Evolutionary conservation across 2,329 filamentous ascomycete genomes (phyloP), one percentile per base, ranked within the genome.

Genomic region (Triangularia verruculosa): DNA sequence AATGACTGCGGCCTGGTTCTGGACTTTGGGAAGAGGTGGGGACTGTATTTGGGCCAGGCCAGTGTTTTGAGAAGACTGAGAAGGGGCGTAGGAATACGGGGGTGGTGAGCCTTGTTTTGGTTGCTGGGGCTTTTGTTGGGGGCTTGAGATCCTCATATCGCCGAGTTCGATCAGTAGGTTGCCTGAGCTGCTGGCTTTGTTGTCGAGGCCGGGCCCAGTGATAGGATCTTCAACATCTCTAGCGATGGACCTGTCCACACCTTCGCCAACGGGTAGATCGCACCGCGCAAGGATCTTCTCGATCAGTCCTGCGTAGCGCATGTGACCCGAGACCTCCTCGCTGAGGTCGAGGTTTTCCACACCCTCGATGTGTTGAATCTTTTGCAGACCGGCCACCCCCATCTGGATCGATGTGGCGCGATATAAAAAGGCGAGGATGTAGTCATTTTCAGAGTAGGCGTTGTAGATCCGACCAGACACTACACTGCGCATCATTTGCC

Each of bases 371-470:
- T 82, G 84, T 63, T 86, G 71, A 24, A 96, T 85, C 30, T 86
- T 82, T 73, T 97, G 90, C 1, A 98, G 79, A 0, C 93, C 94
- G 0, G 93, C 93, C 51, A 97, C 86, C 3, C 93, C 93, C 47
- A 91, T 83, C 67, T 95, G 89, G 27, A 96, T 84, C 64, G 89
- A 93, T 47, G 90, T 92, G 2, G 92, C 89, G 53, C 93, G 87
- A 74, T 97, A 97, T 17, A 97, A 80, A 73, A 97, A 94, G 0
- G 87, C 93, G 1, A 97, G 86, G 30, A 97, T 87, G 71, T 92
- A 91, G 75, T 97, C 93, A 65, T 95, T 93, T 59, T 89, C 87
- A 1, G 91, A 94, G 76, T 89, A 97, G 8, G 94, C 92, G 70
- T 97, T 97, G 70, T 96, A 89, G 7, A 97, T 82, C 63, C 90